These are phyloP conservation scores for Theileria parva DNA, from an alignment of 169 alveolate species.

Conservation along the genomic window DNA sequence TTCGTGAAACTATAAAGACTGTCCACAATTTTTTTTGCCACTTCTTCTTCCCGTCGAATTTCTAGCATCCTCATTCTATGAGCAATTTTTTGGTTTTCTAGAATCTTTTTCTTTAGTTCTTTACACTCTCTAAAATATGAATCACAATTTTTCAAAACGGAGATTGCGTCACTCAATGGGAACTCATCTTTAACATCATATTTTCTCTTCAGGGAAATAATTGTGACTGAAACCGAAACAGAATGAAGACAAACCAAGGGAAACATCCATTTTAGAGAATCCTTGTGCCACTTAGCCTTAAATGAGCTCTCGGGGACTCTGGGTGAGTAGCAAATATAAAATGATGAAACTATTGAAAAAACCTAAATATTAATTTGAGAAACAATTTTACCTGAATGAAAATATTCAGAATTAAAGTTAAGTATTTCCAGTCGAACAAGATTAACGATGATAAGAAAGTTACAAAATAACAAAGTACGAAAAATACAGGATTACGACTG, in stretches of 20 bases:
- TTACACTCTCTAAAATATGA: conserved; percentile 1
- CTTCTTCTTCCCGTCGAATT: conserved; percentile 2
- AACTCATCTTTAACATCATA: not conserved
- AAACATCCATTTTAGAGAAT: conserved; percentile 1
- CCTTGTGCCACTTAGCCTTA: conserved; percentile 8
- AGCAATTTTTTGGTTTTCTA: not conserved
- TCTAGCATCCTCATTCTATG: not conserved
- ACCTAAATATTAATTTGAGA: not conserved
- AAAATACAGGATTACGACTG: not conserved
- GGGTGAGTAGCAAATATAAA: not conserved
- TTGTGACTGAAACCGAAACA: not conserved
- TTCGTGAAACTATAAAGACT: conserved; percentile 1
- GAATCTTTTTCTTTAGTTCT: not conserved
- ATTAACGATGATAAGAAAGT: not conserved
- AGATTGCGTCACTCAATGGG: not conserved
- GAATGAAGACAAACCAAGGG: not conserved
- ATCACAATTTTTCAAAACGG: not conserved
- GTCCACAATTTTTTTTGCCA: conserved; percentile 2
- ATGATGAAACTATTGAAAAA: not conserved
- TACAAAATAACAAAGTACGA: not conserved
- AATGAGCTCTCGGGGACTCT: not conserved
- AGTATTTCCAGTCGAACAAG: conserved; percentile 12
- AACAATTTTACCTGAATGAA: conserved; percentile 4
- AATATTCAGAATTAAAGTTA: conserved; percentile 1
- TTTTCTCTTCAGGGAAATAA: not conserved